Conservation (phyloP, 352 stramenopile genomes). For the Globisporangium nodosum region DNA sequence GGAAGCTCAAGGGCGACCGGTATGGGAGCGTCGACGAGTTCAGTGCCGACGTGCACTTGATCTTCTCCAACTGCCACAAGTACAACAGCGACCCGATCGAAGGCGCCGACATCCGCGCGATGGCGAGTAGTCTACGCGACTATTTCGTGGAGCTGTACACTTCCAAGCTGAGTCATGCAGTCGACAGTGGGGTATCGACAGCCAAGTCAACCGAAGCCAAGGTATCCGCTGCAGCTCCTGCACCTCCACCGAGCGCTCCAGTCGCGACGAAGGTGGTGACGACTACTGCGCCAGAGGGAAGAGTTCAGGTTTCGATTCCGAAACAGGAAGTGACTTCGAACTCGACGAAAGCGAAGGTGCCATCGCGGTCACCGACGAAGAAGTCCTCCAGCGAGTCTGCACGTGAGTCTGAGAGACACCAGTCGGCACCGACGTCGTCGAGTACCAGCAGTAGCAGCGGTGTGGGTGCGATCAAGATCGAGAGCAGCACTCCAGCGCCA, state of each 20-base stretch:
- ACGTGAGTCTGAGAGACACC: background rate
- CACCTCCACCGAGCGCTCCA: background rate
- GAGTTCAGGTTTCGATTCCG: background rate
- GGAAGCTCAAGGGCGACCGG: constrained; percentile 79
- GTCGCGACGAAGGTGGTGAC: background rate
- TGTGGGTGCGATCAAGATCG: constrained; percentile 2
- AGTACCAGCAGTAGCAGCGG: background rate
- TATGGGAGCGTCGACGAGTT: constrained; percentile 78
- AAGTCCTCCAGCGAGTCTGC: background rate
- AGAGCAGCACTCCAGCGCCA: background rate
- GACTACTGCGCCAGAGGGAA: background rate
- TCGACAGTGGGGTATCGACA: constrained; percentile 8
- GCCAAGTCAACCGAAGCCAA: constrained; percentile 4
- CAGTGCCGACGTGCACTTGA: constrained; percentile 79
- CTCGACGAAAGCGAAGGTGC: constrained; percentile 1
- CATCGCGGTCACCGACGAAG: constrained; percentile 3
- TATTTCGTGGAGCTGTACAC: constrained; percentile 80
- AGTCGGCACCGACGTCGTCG: background rate
- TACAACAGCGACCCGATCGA: constrained; percentile 86
- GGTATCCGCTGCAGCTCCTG: background rate
- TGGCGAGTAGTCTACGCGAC: constrained; percentile 74
- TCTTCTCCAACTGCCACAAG: constrained; percentile 87
- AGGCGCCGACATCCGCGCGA: constrained; percentile 81
- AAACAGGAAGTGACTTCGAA: constrained; percentile 4
- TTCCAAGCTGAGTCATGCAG: constrained; percentile 39